Percentiles rank a stretch among this genome's conserved stretches.
Conservation (phyloP, 140 eudicot species). For the Anethum foeniculum region DNA sequence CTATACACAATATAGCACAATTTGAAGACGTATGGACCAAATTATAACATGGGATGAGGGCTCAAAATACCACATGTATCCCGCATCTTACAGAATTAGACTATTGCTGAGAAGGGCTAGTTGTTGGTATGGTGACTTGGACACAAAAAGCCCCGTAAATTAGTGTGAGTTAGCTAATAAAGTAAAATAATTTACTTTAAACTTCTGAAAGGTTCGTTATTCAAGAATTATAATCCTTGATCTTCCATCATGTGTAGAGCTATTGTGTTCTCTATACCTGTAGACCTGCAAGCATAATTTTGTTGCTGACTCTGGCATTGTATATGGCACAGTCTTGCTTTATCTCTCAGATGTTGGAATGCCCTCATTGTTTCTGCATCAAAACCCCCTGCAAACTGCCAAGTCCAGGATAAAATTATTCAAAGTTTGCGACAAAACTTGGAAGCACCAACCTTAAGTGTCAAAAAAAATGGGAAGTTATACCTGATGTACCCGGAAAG, state of each 20-base stretch:
- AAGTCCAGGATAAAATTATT: not conserved
- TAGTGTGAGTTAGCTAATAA: not conserved
- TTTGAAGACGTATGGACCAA: not conserved
- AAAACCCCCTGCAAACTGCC: conserved; percentile 92
- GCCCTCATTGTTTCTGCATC: conserved; percentile 91
- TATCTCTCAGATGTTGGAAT: conserved; percentile 78
- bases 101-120: not conserved
- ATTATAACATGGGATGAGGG: not conserved
- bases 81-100: not conserved
- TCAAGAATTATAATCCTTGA: not conserved
- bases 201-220: not conserved
- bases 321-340: conserved; percentile 56
- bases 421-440: too few relatives aligned
- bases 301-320: conserved; percentile 63
- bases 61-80: not conserved
- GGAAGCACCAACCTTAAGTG: not conserved
- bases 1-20: not conserved
- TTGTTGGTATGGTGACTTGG: not conserved
- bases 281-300: conserved; percentile 37
- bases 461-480: not conserved
- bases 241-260: not conserved
- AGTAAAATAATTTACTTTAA: not conserved
- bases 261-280: not conserved
- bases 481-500: conserved; percentile 98
- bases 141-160: not conserved